Conservation (phyloP, 1,284 basidiomycete genomes). For the Ustilago lituana region DNA sequence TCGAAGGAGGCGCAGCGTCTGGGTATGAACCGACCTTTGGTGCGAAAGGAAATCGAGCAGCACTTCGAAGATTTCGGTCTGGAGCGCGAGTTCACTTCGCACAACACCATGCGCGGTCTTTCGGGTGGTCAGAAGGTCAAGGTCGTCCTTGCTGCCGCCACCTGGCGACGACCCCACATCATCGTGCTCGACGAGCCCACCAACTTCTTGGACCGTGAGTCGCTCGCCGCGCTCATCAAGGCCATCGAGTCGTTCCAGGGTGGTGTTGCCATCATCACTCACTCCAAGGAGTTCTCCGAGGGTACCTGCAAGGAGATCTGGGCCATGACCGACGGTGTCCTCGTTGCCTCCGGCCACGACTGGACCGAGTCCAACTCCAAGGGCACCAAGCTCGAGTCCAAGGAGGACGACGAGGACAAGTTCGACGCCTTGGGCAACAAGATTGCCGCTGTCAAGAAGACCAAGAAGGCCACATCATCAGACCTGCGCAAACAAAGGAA, state of each 20-base stretch:
- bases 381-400: slow-evolving; percentile 60
- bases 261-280: slow-evolving; percentile 66
- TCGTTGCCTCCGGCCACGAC: slow-evolving; percentile 74
- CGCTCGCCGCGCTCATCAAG: slow-evolving; percentile 66
- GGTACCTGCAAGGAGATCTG: slow-evolving; percentile 66
- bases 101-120: slow-evolving; percentile 68
- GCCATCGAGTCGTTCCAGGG: slow-evolving; percentile 66
- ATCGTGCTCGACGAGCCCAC: slow-evolving; percentile 67
- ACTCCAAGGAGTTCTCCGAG: slow-evolving; percentile 65
- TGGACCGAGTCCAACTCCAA: slow-evolving; percentile 83
- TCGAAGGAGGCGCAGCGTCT: slow-evolving; percentile 63
- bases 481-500: slow-evolving; percentile 59
- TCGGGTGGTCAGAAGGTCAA: slow-evolving; percentile 68
- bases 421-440: slow-evolving; percentile 64
- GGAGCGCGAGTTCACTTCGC: slow-evolving; percentile 67
- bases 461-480: slow-evolving; percentile 52
- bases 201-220: slow-evolving; percentile 68
- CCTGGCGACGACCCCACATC: slow-evolving; percentile 67
- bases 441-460: slow-evolving; percentile 49
- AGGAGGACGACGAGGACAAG: slow-evolving; percentile 60
- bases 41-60: slow-evolving; percentile 67
- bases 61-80: slow-evolving; percentile 68
- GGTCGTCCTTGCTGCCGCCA: slow-evolving; percentile 66
- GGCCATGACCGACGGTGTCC: slow-evolving; percentile 61
- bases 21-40: slow-evolving; percentile 66